Percentiles rank a stretch among this genome's conserved stretches.
phyloP scores from a whole-genome alignment of 2,329 filamentous ascomycete genomes.

The Thelonectria discophora region DNA sequence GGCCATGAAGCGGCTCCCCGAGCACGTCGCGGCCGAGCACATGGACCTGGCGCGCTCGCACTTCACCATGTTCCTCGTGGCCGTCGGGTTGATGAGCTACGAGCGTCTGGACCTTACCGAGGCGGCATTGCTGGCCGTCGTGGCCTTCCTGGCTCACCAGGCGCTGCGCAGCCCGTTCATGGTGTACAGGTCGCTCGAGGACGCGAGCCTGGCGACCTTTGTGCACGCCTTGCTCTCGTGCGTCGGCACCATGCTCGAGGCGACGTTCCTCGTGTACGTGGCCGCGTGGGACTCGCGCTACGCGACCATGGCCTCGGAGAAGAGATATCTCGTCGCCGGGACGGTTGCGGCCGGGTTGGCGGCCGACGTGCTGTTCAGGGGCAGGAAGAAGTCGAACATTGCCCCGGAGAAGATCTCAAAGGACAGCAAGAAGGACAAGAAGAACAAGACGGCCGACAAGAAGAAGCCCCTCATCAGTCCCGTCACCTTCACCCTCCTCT shows the following conservation, averaged over 20 bases:
- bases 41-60: constrained; percentile 20
- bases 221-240: constrained; percentile 15
- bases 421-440: background rate
- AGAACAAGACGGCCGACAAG: constrained; percentile 4
- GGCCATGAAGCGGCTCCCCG: constrained; percentile 9
- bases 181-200: constrained; percentile 10
- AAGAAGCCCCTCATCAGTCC: constrained; percentile 19
- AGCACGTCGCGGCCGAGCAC: constrained; percentile 14
- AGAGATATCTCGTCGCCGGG: constrained; percentile 18
- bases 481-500: constrained; percentile 15
- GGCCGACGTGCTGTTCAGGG: constrained; percentile 6
- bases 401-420: background rate
- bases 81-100: constrained; percentile 6
- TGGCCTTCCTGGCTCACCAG: constrained; percentile 27
- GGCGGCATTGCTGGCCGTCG: constrained; percentile 27
- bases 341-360: constrained; percentile 16
- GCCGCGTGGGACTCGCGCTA: background rate
- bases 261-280: constrained; percentile 8
- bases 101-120: constrained; percentile 20
- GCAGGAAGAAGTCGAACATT: background rate
- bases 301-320: background rate
- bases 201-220: constrained; percentile 6
- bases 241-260: constrained; percentile 6
- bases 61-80: constrained; percentile 20
- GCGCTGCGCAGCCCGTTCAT: constrained; percentile 13